Evolutionary conservation across 805 yeast species (phyloP).

Genomic region (Spathaspora gorwiae): DNA sequence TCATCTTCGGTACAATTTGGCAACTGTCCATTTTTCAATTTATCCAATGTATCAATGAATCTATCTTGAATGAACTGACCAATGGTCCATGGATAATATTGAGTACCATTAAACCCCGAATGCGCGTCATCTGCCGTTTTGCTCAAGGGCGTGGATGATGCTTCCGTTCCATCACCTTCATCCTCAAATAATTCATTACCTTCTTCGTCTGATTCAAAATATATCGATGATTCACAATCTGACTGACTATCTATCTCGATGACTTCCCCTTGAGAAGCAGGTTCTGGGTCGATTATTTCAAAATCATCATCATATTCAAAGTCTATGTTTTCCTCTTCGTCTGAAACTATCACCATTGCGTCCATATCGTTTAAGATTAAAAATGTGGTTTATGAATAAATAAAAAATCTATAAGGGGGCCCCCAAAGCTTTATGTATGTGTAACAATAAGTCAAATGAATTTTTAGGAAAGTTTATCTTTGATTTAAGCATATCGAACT

Average conservation of each 20-base stretch:
- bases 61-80: slow-evolving; percentile 20
- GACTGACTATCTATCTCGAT: background rate
- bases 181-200: background rate
- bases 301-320: slow-evolving; percentile 10
- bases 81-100: slow-evolving; percentile 25
- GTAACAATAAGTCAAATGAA: no score
- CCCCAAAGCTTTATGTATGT: no score
- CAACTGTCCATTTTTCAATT: slow-evolving; percentile 19
- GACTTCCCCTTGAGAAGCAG: background rate
- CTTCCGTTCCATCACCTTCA: background rate
- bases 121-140: background rate
- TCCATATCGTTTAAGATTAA: background rate
- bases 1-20: slow-evolving; percentile 28
- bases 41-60: slow-evolving; percentile 18
- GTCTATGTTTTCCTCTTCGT: slow-evolving; percentile 7
- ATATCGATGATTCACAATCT: slow-evolving; percentile 1
- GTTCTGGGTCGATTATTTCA: background rate
- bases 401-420: no score
- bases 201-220: slow-evolving; percentile 10
- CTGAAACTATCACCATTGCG: background rate
- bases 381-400: no score
- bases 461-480: no score
- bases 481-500: no score
- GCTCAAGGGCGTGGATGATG: background rate
- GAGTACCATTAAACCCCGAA: slow-evolving; percentile 3